Conservation (phyloP, 1,284 basidiomycete species). For the Apiotrichum porosum region DNA sequence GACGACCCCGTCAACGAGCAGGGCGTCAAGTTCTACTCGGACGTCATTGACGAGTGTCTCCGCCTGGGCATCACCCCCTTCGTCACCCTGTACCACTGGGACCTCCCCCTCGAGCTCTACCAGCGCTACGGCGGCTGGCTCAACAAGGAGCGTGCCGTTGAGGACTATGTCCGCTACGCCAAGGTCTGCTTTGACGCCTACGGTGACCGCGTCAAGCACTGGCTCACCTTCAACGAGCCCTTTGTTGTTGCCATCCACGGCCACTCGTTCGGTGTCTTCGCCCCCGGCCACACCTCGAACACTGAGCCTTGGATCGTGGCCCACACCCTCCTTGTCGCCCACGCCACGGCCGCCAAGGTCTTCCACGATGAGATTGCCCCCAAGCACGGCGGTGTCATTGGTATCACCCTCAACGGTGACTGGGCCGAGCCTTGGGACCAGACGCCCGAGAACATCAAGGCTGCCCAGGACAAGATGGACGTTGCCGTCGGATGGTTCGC, state of each 20-base stretch:
- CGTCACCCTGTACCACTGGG: constrained; percentile 75
- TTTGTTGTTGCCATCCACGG: constrained; percentile 68
- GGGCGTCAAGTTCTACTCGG: constrained; percentile 54
- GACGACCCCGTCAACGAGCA: constrained; percentile 64
- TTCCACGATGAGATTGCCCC: constrained; percentile 59
- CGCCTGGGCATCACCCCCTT: constrained; percentile 61
- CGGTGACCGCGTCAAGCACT: constrained; percentile 69
- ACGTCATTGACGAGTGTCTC: constrained; percentile 23
- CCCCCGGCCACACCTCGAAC: constrained; percentile 53
- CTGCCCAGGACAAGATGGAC: constrained; percentile 63
- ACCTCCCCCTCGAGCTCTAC: constrained; percentile 64
- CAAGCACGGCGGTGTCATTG: constrained; percentile 55
- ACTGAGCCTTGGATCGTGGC: constrained; percentile 71
- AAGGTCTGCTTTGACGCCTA: constrained; percentile 66
- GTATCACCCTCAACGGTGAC: constrained; percentile 68
- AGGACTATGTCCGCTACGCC: constrained; percentile 63
- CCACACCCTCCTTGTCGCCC: constrained; percentile 63
- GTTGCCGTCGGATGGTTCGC: constrained; percentile 55
- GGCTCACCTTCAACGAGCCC: constrained; percentile 64
- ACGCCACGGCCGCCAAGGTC: constrained; percentile 61
- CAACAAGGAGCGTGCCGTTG: constrained; percentile 58
- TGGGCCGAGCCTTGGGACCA: constrained; percentile 67
- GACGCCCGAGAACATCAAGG: constrained; percentile 58
- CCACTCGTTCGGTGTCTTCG: constrained; percentile 41
- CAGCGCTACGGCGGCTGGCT: constrained; percentile 64